A percentile compares a stretch with the other conserved stretches of the same genome.
phyloP scores from a whole-genome alignment of 2,329 filamentous ascomycete species.

The Zopfia rhizophila region DNA sequence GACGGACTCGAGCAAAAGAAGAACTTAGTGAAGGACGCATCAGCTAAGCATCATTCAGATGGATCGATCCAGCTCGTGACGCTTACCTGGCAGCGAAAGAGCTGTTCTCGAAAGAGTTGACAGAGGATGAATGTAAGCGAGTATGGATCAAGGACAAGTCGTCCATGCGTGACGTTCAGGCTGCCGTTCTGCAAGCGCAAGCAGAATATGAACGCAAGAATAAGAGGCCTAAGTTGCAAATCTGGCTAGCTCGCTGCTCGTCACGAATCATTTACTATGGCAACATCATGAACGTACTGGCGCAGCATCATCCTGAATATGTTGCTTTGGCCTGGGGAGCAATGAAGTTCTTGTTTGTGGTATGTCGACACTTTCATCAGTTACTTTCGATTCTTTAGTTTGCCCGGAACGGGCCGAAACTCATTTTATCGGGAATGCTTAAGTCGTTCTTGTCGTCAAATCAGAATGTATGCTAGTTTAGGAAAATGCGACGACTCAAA shows the following conservation, averaged over 20 bases:
- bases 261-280: conserved; percentile 25
- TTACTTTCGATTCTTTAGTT: too few species aligned
- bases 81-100: conserved; percentile 6
- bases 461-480: neutral
- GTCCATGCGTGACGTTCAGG: conserved; percentile 10
- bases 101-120: conserved; percentile 5
- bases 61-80: too few species aligned
- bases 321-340: conserved; percentile 40
- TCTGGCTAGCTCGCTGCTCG: conserved; percentile 18
- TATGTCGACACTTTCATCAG: too few species aligned
- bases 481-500: neutral
- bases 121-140: conserved; percentile 1
- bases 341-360: conserved; percentile 39
- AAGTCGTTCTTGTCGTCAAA: neutral
- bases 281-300: conserved; percentile 30
- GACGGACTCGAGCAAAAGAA: too few species aligned
- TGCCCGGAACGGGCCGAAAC: neutral
- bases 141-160: neutral
- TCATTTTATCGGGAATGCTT: conserved; percentile 2
- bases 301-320: conserved; percentile 44
- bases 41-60: too few species aligned
- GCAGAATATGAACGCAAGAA: conserved; percentile 6
- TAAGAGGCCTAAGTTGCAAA: conserved; percentile 8
- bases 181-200: conserved; percentile 10
- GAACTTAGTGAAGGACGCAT: too few species aligned